phyloP scores from a whole-genome alignment of 257 asterid species.

The Solanum sitiens region DNA sequence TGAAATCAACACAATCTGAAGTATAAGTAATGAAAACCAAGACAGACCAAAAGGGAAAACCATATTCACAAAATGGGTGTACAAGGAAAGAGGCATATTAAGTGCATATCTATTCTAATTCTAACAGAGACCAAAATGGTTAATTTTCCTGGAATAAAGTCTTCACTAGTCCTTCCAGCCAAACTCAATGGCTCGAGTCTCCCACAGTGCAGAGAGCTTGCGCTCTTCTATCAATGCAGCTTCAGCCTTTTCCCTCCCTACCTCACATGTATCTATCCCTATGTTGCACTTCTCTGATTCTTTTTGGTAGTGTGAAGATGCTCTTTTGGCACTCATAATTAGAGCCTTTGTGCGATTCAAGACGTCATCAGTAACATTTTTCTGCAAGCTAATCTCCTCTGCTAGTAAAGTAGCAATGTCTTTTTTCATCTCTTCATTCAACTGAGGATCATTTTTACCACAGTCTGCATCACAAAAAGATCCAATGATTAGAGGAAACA shows the following conservation, averaged over 20 bases:
- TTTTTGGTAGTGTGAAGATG: slow-evolving; percentile 16
- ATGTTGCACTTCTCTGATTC: slow-evolving; percentile 25
- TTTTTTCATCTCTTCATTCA: slow-evolving; percentile 26
- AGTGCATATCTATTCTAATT: background rate
- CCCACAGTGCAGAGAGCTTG: slow-evolving; percentile 26
- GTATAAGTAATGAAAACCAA: background rate
- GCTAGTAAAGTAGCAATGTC: slow-evolving; percentile 11
- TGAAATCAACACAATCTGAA: background rate
- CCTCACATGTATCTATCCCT: slow-evolving; percentile 20
- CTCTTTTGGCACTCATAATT: slow-evolving; percentile 10
- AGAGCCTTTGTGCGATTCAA: slow-evolving; percentile 10
- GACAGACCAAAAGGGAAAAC: background rate
- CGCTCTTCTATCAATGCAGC: slow-evolving; percentile 21
- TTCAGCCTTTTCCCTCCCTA: slow-evolving; percentile 26
- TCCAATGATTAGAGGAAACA: background rate
- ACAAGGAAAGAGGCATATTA: background rate
- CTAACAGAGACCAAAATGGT: background rate
- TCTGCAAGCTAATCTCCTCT: slow-evolving; percentile 24
- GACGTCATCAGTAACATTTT: slow-evolving; percentile 11
- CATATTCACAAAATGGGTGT: slow-evolving; percentile 13
- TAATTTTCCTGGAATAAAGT: background rate
- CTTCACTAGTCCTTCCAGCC: slow-evolving; percentile 20
- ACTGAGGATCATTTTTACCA: slow-evolving; percentile 14
- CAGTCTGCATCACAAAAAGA: slow-evolving; percentile 5
- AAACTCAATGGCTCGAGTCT: slow-evolving; percentile 19